Conservation (phyloP, 352 stramenopile genomes). For the Pythium phragmitis region DNA sequence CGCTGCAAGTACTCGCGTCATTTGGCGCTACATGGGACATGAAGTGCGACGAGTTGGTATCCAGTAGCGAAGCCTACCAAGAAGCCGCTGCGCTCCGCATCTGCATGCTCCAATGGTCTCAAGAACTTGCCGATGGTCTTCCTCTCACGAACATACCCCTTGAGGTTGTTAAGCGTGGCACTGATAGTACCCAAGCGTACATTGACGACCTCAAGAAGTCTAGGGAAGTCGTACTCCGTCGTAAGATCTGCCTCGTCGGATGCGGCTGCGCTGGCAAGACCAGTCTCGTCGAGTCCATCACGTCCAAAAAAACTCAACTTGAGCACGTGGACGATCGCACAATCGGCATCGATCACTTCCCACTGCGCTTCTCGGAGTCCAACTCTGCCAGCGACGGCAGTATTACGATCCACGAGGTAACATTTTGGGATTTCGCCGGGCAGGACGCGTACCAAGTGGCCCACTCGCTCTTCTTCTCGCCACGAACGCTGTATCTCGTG, state of each 20-base stretch:
- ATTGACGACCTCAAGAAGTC: too few relatives aligned
- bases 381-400: not conserved
- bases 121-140: too few relatives aligned
- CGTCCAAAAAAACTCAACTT: not conserved
- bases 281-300: conserved; percentile 32
- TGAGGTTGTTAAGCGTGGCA: not conserved
- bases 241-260: conserved; percentile 33
- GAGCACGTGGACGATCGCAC: conserved; percentile 24
- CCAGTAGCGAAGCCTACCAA: not conserved
- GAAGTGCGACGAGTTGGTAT: too few relatives aligned
- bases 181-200: not conserved
- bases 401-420: conserved; percentile 7
- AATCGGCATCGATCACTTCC: conserved; percentile 33
- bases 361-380: conserved; percentile 10
- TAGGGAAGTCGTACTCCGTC: not conserved
- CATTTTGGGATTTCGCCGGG: conserved; percentile 23
- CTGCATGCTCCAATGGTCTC: too few relatives aligned
- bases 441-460: conserved; percentile 15
- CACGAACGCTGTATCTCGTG: conserved; percentile 16
- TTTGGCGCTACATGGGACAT: too few relatives aligned
- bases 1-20: too few relatives aligned
- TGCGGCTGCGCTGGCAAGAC: conserved; percentile 32
- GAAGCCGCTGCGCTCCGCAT: too few relatives aligned
- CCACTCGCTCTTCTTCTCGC: conserved; percentile 22
- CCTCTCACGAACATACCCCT: not conserved